These are phyloP conservation scores for Micractinium conductrix DNA, from an alignment of 139 green algal genomes.

Conservation along the genomic window DNA sequence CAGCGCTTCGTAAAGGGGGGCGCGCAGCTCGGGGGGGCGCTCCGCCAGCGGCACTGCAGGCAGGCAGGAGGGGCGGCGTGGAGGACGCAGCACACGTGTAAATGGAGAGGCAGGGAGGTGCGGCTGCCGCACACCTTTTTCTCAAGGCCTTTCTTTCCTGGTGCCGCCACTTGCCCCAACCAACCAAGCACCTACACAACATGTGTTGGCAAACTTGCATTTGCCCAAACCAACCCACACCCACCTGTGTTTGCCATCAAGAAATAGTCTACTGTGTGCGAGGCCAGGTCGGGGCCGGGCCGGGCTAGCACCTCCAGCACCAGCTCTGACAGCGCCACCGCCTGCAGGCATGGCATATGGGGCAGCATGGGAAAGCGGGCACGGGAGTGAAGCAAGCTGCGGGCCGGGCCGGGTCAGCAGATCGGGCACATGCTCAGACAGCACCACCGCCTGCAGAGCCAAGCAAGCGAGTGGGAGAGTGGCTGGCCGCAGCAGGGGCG, in stretches of 20 bases:
- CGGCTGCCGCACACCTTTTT: no score
- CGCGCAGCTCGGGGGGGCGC: constrained; percentile 49
- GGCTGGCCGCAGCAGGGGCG: no score
- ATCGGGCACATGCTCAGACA: constrained; percentile 53
- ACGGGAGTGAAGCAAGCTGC: constrained; percentile 43
- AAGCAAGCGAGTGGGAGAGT: no score
- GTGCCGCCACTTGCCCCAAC: background rate
- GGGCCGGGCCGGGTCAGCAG: constrained; percentile 24
- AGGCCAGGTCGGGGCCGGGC: constrained; percentile 32
- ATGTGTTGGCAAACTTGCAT: no score
- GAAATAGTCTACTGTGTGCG: constrained; percentile 66
- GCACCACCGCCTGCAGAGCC: background rate
- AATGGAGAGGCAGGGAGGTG: no score
- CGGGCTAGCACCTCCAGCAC: constrained; percentile 48
- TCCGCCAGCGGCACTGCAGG: constrained; percentile 46
- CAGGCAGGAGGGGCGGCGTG: background rate
- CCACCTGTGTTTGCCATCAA: constrained; percentile 62
- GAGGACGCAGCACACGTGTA: no score
- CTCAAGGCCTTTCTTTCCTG: no score
- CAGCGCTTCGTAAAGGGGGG: constrained; percentile 50
- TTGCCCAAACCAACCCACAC: background rate
- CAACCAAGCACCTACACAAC: background rate
- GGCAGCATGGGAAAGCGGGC: no score
- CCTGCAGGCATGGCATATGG: no score
- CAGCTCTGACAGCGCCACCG: constrained; percentile 56